Evolutionary conservation across 257 asterid species (phyloP).

Genomic region (Buddleja alternifolia): DNA sequence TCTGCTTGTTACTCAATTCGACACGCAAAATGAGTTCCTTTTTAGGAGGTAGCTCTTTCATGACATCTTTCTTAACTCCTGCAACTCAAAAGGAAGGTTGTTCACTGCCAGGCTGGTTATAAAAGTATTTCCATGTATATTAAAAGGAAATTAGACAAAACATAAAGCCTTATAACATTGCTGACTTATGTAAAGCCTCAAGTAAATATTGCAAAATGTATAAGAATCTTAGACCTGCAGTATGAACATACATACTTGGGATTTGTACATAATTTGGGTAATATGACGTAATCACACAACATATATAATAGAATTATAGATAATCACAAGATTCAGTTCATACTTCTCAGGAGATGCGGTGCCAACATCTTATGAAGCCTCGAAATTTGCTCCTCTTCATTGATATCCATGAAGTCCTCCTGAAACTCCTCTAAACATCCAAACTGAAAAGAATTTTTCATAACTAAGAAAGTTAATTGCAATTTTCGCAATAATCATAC

Average conservation of each 20-base stretch:
- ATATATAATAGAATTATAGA: too few species aligned
- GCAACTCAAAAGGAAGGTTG: slow-evolving; percentile 34
- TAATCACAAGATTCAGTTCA: slow-evolving; percentile 32
- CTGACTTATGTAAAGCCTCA: slow-evolving; percentile 11
- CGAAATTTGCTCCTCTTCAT: slow-evolving; percentile 96
- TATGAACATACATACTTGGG: too few species aligned
- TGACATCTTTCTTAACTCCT: slow-evolving; percentile 97
- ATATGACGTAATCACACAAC: too few species aligned
- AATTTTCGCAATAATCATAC: slow-evolving; percentile 4
- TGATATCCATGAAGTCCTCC: slow-evolving; percentile 97
- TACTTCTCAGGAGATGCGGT: slow-evolving; percentile 97
- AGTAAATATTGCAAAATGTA: too few species aligned
- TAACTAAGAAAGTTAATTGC: slow-evolving; percentile 19
- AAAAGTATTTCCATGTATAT: slow-evolving; percentile 17
- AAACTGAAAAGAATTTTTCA: slow-evolving; percentile 64
- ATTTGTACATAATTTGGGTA: too few species aligned
- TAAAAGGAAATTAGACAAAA: slow-evolving; percentile 16
- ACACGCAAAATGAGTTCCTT: slow-evolving; percentile 95
- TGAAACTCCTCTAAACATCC: slow-evolving; percentile 93
- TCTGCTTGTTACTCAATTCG: slow-evolving; percentile 91
- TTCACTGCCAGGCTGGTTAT: background rate
- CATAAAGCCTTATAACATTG: slow-evolving; percentile 2
- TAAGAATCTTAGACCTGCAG: too few species aligned
- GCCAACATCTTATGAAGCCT: slow-evolving; percentile 99
- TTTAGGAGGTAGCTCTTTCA: slow-evolving; percentile 94